Evolutionary conservation across 169 alveolate species (phyloP), one percentile per base, ranked within the genome.

Genomic region (Babesia ovis): DNA sequence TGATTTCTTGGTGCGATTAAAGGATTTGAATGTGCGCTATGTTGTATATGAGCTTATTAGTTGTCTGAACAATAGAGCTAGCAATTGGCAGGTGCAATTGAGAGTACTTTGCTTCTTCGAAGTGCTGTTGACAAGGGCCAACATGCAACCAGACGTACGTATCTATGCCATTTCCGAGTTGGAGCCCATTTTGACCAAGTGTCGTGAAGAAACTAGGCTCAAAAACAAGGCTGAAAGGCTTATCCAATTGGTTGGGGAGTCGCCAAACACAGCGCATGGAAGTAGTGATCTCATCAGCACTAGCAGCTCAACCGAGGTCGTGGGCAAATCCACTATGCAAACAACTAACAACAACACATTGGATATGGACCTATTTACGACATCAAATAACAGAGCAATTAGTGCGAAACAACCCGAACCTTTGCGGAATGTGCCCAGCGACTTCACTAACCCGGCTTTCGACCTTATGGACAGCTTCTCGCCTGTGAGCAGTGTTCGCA

Each of bases 91-190:
- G 37, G 31, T 32, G 68, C 74, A 79, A 43, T 58, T 79, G 9
- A 54, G 86, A 37, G 66, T 79, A 4, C 69, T 79, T 5, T 79
- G 83, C 70, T 22, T 79, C 20, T 43, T 79, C n/a, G 86, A 79
- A 42, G 68, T 72, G 22, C 45, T 79, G 39, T 1, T 79, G 34
- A 16, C 41, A 35, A 34, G 62, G n/a, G 76, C 61, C 23, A 29
- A 23, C 53, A 29, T 79, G 69, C 48, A 23, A 20, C 50, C 18
- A 23, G 68, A 57, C 39, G 59, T 54, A 4, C 2, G 43, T 4
- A 53, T 18, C 23, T 54, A 43, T 14, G 54, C 66, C 22, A 32
- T n/a, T 32, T 18, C 60, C 9, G 58, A 69, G 27, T 60, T 58
- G 60, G 61, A 45, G 51, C 86, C 86, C 27, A 79, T 79, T 0